Evolutionary conservation across 257 asterid genomes (phyloP).

Genomic region (Petunia axillaris): DNA sequence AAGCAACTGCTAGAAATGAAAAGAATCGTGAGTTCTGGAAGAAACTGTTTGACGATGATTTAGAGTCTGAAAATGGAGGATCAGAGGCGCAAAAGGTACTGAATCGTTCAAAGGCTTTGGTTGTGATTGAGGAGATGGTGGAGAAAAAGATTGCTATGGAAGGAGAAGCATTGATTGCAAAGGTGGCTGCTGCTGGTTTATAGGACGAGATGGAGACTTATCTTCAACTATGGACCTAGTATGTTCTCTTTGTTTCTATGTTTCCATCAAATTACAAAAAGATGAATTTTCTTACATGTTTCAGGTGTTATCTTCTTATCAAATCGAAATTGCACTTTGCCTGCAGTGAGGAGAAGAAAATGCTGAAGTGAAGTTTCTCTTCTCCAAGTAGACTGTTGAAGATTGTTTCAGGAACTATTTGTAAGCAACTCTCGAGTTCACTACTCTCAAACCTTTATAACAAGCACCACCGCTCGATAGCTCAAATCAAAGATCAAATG

Average conservation of each 20-base stretch:
- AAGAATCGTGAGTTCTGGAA: constrained; percentile 40
- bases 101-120: constrained; percentile 26
- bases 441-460: too few relatives aligned
- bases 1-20: constrained; percentile 22
- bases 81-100: constrained; percentile 24
- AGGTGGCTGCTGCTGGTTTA: constrained; percentile 22
- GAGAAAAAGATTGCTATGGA: constrained; percentile 29
- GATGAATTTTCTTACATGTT: not conserved
- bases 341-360: constrained; percentile 13
- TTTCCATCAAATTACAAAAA: not conserved
- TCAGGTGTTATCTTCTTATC: not conserved
- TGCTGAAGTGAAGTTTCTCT: not conserved
- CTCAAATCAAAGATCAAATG: too few relatives aligned
- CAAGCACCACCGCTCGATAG: too few relatives aligned
- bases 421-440: not conserved
- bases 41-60: constrained; percentile 37
- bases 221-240: constrained; percentile 34
- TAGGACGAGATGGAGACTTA: constrained; percentile 27
- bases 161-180: constrained; percentile 24
- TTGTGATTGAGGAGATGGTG: constrained; percentile 35
- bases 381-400: not conserved
- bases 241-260: constrained; percentile 6
- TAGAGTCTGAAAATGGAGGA: constrained; percentile 29
- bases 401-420: not conserved
- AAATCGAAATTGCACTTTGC: not conserved